Base-by-base conservation (phyloP, 2,329 filamentous ascomycete species). In the Hymenoscyphus scutula region DNA sequence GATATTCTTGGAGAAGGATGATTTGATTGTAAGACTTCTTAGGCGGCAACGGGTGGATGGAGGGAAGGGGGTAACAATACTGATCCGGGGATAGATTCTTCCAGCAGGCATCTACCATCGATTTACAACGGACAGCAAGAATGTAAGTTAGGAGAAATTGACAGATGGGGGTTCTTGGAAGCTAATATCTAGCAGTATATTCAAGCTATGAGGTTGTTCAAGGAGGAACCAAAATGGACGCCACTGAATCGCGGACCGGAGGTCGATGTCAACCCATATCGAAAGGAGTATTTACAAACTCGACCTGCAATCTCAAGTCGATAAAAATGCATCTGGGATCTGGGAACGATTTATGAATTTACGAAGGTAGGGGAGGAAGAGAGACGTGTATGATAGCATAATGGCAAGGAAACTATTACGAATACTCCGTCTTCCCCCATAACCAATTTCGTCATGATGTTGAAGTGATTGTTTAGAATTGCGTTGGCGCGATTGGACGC, bases 151-250 rank as follows among this genome's bases (percentile, higher is more conserved):
- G 53, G 54, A 56, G 25, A 34, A 34, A 11, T 3, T 67, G 34
- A 32, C 29, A 37, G 41, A 53, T 45, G 60, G 19, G 27, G 23
- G 11, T 56, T 56, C 29, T 29, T 56, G 27, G 58, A 53, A 7
- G 48, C 64, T 65, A 53, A 67, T 53, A 25, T 54, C 34, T 29
- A 59, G 56, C 69, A 97, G 93, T 97, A 94, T 74, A 91, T 97
- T 69, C 91, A 96, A 74, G 95, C 95, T 15, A 94, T 98, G 91
- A 85, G 95, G 62, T 82, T 99, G 58, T 99, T 98, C 84, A 93
- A 98, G 80, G 95, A 98, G 68, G 93, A 98, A 78, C 95, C 95
- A 37, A 97, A 98, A 79, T 99, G 95, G 95, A 98, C 92, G 38
- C 90, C 95, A 15, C 77, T 99, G 69, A 96, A 97, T 79, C 86